phyloP scores from a whole-genome alignment of 306 rosid species.

The Vigna reflexopilosa region DNA sequence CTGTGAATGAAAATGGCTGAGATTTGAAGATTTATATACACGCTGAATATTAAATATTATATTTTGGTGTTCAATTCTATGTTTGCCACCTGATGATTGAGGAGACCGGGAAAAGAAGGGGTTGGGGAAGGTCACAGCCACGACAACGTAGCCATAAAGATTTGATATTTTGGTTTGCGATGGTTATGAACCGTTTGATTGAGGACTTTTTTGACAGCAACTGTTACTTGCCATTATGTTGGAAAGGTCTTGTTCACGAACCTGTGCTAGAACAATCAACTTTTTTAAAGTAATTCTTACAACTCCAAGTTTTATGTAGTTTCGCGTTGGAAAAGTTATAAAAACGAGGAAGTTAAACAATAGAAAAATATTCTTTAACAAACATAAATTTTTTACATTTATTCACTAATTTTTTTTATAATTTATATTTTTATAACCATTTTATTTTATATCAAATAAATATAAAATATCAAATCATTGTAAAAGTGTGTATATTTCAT shows the following conservation, averaged over 20 bases:
- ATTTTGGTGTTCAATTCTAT: slow-evolving; percentile 32
- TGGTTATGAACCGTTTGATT: slow-evolving; percentile 25
- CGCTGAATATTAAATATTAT: background rate
- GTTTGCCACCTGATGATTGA: slow-evolving; percentile 1
- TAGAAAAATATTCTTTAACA: too few relatives aligned
- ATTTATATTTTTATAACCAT: too few relatives aligned
- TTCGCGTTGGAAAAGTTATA: too few relatives aligned
- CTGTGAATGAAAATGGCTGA: background rate
- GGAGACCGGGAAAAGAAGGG: background rate
- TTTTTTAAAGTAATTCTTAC: too few relatives aligned
- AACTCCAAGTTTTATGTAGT: too few relatives aligned
- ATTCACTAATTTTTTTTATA: too few relatives aligned
- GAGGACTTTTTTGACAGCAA: background rate
- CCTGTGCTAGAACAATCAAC: too few relatives aligned
- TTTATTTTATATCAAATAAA: too few relatives aligned
- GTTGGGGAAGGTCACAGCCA: background rate
- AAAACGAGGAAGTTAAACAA: too few relatives aligned
- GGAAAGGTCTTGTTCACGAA: slow-evolving; percentile 2
- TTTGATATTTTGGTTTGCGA: background rate
- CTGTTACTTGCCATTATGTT: slow-evolving; percentile 23
- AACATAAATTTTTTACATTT: too few relatives aligned
- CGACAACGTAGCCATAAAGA: background rate
- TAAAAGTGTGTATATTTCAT: too few relatives aligned
- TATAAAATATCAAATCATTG: too few relatives aligned
- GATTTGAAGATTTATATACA: background rate